Percentiles rank a stretch among this genome's conserved stretches.
Evolutionary conservation across 2,329 filamentous ascomycete species (phyloP).

Genomic region (Aspergillus luchuensis): DNA sequence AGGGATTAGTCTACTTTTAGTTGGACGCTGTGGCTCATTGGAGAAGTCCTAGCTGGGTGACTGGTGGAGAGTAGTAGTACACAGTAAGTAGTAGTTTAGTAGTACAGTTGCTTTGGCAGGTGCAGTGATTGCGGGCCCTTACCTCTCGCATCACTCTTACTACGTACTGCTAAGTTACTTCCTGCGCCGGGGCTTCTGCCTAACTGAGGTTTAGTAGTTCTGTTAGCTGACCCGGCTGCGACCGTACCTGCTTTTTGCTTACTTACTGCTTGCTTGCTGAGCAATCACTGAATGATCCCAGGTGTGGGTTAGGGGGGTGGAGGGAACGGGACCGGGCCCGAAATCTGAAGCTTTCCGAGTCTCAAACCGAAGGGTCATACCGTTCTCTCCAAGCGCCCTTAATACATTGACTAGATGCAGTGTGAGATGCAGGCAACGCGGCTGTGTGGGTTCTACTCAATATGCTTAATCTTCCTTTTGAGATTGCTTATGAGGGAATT

Average conservation of each 20-base stretch:
- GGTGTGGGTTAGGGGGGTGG: background rate
- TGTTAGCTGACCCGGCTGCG: background rate
- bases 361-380: conserved; percentile 1
- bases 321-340: background rate
- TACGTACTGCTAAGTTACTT: background rate
- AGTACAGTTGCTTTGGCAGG: background rate
- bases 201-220: background rate
- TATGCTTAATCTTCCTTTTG: conserved; percentile 11
- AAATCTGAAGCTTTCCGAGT: conserved; percentile 6
- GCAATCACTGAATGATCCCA: background rate
- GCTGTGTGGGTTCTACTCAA: background rate
- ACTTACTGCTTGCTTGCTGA: background rate
- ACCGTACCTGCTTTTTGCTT: background rate
- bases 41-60: background rate
- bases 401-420: background rate
- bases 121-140: background rate
- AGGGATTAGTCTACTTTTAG: background rate
- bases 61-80: background rate
- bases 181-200: background rate
- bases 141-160: background rate
- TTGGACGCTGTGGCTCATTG: background rate
- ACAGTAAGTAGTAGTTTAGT: no score
- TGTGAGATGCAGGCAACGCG: background rate
- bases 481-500: background rate
- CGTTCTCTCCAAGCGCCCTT: no score